A percentile compares a stretch with the other conserved stretches of the same genome.
Evolutionary conservation across 768 basidiomycete genomes (phyloP).

Genomic region (Calocybe cyanea): DNA sequence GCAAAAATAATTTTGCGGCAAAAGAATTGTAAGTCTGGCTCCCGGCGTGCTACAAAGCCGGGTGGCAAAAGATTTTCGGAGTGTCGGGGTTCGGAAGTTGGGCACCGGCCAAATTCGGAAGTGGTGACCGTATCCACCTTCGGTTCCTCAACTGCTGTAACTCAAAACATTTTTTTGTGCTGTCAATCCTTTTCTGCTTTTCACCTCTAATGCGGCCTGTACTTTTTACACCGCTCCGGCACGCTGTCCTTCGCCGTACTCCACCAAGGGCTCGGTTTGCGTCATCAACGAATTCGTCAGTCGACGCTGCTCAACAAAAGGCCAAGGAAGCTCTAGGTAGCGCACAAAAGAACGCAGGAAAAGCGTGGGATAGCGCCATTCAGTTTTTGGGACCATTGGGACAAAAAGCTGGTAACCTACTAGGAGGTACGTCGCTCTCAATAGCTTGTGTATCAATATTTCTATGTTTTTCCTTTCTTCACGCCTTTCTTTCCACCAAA

Average conservation of each 20-base stretch:
- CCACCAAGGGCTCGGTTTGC: slow-evolving; percentile 24
- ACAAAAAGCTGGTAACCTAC: slow-evolving; percentile 51
- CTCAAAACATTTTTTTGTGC: slow-evolving; percentile 10
- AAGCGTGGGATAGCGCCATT: slow-evolving; percentile 49
- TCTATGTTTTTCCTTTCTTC: slow-evolving; percentile 2
- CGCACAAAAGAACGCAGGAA: slow-evolving; percentile 54
- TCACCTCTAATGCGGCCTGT: slow-evolving; percentile 21
- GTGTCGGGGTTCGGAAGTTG: slow-evolving; percentile 8
- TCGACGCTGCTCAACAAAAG: slow-evolving; percentile 60
- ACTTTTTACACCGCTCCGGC: slow-evolving; percentile 24
- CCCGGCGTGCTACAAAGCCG: no score
- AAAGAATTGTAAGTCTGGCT: no score
- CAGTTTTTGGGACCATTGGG: slow-evolving; percentile 41
- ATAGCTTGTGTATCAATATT: neutral
- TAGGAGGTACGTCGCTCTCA: slow-evolving; percentile 37
- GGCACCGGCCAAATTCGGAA: slow-evolving; percentile 16
- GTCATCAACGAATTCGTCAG: slow-evolving; percentile 37
- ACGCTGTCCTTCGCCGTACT: slow-evolving; percentile 23
- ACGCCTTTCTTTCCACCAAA: slow-evolving; percentile 10
- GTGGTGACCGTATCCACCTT: slow-evolving; percentile 6
- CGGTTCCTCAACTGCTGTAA: neutral
- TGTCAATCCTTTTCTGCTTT: slow-evolving; percentile 6
- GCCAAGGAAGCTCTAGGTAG: slow-evolving; percentile 61
- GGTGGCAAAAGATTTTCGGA: no score
- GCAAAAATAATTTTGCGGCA: no score